A percentile compares a stretch with the other conserved stretches of the same genome.
Evolutionary conservation across 768 basidiomycete species (phyloP).

Genomic region (Cystobasidium tubakii): DNA sequence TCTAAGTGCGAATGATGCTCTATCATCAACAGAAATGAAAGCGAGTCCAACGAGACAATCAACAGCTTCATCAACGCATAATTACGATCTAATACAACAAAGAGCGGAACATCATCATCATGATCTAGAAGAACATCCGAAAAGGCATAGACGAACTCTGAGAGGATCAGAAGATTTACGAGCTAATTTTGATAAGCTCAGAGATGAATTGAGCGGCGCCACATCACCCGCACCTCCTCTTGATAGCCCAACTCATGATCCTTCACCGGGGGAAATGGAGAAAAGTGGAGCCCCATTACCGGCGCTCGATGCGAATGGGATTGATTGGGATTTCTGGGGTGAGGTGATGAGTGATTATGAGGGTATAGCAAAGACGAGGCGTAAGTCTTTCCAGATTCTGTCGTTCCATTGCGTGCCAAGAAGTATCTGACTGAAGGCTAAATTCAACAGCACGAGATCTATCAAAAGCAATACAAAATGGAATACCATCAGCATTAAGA

Average conservation of each 20-base stretch:
- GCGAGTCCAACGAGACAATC: not conserved
- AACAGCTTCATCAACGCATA: conserved; percentile 10
- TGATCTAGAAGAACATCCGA: conserved; percentile 24
- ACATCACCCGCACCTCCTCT: not conserved
- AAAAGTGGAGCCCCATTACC: conserved; percentile 45
- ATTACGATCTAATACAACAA: conserved; percentile 16
- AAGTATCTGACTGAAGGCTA: not conserved
- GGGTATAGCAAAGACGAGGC: conserved; percentile 68
- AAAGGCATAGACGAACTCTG: not conserved
- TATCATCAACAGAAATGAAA: not conserved
- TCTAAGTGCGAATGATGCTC: not conserved
- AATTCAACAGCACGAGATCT: conserved; percentile 59
- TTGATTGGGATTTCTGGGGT: conserved; percentile 79
- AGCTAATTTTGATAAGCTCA: conserved; percentile 7
- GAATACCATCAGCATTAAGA: conserved; percentile 77
- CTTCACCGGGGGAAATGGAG: not conserved
- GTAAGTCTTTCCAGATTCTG: conserved; percentile 2
- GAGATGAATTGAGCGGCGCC: not conserved
- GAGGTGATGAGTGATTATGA: conserved; percentile 86
- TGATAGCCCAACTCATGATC: not conserved
- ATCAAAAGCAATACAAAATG: conserved; percentile 81
- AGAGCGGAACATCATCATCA: not conserved
- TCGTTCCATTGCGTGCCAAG: not conserved
- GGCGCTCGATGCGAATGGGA: conserved; percentile 48
- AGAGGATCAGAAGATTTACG: not conserved